These are phyloP conservation scores for Chlorella sp. DNA, from an alignment of 139 green algal species.

Conservation along the genomic window DNA sequence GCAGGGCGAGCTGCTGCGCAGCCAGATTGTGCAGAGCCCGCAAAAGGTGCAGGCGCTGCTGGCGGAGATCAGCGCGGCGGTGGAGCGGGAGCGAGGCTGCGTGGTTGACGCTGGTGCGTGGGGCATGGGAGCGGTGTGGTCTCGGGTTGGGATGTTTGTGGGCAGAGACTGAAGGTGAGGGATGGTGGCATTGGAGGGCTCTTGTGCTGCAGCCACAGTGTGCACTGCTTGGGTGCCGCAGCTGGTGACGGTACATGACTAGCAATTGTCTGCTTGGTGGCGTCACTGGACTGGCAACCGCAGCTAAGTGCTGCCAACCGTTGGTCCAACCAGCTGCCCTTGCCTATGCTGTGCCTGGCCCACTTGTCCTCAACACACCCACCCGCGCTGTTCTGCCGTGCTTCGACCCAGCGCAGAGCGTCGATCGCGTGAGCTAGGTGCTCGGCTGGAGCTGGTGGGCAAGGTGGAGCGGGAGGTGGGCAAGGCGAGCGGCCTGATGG, in stretches of 20 bases:
- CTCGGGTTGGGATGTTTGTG: too few species aligned
- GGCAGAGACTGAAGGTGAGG: too few species aligned
- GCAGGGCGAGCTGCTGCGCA: conserved; percentile 68
- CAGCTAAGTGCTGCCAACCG: too few species aligned
- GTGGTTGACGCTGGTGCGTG: conserved; percentile 43
- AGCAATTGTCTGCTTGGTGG: not conserved
- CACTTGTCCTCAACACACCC: not conserved
- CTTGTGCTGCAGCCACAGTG: not conserved
- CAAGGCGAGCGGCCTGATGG: conserved; percentile 68
- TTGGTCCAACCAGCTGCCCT: too few species aligned
- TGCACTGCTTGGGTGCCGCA: not conserved
- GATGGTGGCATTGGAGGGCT: too few species aligned
- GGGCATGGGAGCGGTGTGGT: not conserved
- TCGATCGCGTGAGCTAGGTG: conserved; percentile 46
- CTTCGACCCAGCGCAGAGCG: conserved; percentile 22
- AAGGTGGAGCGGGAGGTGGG: conserved; percentile 76
- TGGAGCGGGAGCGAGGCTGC: conserved; percentile 53
- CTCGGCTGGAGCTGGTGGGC: conserved; percentile 43
- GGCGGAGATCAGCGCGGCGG: conserved; percentile 49
- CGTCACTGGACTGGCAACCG: too few species aligned
- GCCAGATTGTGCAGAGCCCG: conserved; percentile 80
- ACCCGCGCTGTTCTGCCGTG: not conserved
- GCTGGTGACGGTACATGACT: not conserved
- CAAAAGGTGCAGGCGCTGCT: conserved; percentile 55
- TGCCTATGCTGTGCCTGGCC: not conserved